Evolutionary conservation across 257 asterid genomes (phyloP).

Genomic region (Ilex asprella): DNA sequence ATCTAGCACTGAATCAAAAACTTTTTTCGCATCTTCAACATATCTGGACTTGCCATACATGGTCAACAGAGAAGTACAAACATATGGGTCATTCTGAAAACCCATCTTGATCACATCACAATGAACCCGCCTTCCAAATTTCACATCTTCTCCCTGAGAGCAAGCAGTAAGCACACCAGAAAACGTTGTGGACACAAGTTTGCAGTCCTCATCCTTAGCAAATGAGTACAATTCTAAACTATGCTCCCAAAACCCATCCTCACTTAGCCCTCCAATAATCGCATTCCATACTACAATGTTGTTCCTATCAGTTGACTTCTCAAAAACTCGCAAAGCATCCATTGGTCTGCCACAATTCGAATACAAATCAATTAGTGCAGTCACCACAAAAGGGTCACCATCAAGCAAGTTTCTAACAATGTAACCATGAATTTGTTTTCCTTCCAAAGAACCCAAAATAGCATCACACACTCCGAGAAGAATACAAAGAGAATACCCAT

Average conservation of each 20-base stretch:
- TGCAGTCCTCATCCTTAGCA: conserved; percentile 41
- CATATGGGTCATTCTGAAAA: conserved; percentile 53
- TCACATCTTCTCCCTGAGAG: conserved; percentile 42
- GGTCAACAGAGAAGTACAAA: conserved; percentile 65
- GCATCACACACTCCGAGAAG: conserved; percentile 45
- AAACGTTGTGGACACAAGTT: conserved; percentile 52
- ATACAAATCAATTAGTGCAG: conserved; percentile 69
- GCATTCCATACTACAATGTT: conserved; percentile 61
- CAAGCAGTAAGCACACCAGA: conserved; percentile 55
- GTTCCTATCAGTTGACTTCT: conserved; percentile 29
- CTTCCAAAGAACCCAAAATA: conserved; percentile 20
- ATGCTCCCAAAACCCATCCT: conserved; percentile 54
- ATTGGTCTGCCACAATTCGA: conserved; percentile 33
- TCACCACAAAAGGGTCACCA: conserved; percentile 53
- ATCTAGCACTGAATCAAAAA: conserved; percentile 28
- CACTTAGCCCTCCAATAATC: conserved; percentile 60
- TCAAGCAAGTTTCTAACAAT: conserved; percentile 38
- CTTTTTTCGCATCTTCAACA: conserved; percentile 41
- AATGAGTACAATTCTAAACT: conserved; percentile 42
- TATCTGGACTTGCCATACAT: conserved; percentile 58
- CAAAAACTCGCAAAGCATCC: conserved; percentile 65
- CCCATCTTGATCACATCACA: conserved; percentile 63
- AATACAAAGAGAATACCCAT: conserved; percentile 72
- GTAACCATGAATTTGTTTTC: conserved; percentile 64
- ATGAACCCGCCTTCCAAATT: conserved; percentile 59